Evolutionary conservation across 164 flowering plant genomes (phyloP).

Genomic region (Vitis amurensis): DNA sequence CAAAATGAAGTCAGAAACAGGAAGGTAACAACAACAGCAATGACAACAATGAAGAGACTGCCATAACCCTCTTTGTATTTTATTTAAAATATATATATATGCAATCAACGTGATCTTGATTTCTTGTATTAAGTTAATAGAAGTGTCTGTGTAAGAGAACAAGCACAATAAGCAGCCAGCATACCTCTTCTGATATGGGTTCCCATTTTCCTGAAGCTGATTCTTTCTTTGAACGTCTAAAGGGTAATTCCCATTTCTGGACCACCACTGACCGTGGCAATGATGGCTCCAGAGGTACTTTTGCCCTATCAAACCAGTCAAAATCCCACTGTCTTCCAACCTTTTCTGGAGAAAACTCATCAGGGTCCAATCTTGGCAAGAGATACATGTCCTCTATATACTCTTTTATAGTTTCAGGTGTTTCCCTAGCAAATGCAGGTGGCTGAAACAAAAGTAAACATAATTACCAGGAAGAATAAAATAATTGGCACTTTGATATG

Average conservation of each 20-base stretch:
- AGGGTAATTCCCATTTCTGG: constrained; percentile 86
- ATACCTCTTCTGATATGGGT: constrained; percentile 77
- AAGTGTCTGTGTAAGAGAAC: not conserved
- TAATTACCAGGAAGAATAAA: not conserved
- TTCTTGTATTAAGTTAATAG: not conserved
- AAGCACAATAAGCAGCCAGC: not conserved
- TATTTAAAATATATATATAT: not conserved
- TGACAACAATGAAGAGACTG: not conserved
- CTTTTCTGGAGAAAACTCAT: constrained; percentile 72
- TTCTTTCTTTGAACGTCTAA: constrained; percentile 47
- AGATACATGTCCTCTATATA: constrained; percentile 77
- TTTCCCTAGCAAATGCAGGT: constrained; percentile 74
- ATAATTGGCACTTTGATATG: not conserved
- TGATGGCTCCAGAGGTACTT: constrained; percentile 72
- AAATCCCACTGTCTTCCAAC: constrained; percentile 92
- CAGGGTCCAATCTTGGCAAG: constrained; percentile 64
- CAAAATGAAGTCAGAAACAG: constrained; percentile 1
- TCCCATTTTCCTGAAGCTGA: constrained; percentile 49
- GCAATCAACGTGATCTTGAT: not conserved
- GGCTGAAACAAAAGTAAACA: constrained; percentile 52
- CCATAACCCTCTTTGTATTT: not conserved
- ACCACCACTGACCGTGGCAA: constrained; percentile 62
- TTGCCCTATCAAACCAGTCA: constrained; percentile 87
- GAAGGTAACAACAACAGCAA: constrained; percentile 1
- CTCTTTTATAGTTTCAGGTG: constrained; percentile 65